Conservation (phyloP, 2,329 filamentous ascomycete species). For the Fusarium algeriense region DNA sequence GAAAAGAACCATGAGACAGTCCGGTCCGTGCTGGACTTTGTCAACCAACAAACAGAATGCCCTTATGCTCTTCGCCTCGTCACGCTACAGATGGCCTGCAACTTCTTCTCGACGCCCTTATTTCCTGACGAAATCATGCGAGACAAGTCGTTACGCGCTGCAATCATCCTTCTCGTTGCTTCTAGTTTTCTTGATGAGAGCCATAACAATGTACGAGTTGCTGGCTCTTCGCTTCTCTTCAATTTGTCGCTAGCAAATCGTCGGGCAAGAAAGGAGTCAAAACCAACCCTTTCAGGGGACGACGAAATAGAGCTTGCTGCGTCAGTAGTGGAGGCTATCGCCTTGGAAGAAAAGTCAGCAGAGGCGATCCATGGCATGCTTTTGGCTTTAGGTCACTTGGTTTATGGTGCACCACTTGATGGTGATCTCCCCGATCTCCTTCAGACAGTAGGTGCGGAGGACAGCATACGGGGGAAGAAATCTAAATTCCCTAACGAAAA, state of each 20-base stretch:
- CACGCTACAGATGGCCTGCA: constrained; percentile 85
- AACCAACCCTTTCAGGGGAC: constrained; percentile 72
- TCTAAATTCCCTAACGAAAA: constrained; percentile 67
- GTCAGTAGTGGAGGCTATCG: constrained; percentile 79
- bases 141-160: constrained; percentile 63
- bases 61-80: constrained; percentile 89
- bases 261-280: constrained; percentile 68
- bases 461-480: constrained; percentile 70
- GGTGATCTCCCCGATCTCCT: constrained; percentile 86
- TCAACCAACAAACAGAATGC: constrained; percentile 68
- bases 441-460: constrained; percentile 79
- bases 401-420: constrained; percentile 76
- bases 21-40: constrained; percentile 68
- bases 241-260: constrained; percentile 82
- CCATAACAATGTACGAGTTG: constrained; percentile 80
- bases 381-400: constrained; percentile 79
- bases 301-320: constrained; percentile 87
- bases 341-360: constrained; percentile 68
- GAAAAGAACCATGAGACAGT: constrained; percentile 76
- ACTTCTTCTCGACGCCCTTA: constrained; percentile 82
- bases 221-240: constrained; percentile 85
- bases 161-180: constrained; percentile 77
- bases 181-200: constrained; percentile 82
- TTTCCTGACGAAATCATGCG: constrained; percentile 74
- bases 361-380: constrained; percentile 84